Percentiles rank a stretch among this genome's conserved stretches.
These are phyloP conservation scores for Sclerotinia subarctica DNA, from an alignment of 2,329 filamentous ascomycete species.

Conservation along the genomic window DNA sequence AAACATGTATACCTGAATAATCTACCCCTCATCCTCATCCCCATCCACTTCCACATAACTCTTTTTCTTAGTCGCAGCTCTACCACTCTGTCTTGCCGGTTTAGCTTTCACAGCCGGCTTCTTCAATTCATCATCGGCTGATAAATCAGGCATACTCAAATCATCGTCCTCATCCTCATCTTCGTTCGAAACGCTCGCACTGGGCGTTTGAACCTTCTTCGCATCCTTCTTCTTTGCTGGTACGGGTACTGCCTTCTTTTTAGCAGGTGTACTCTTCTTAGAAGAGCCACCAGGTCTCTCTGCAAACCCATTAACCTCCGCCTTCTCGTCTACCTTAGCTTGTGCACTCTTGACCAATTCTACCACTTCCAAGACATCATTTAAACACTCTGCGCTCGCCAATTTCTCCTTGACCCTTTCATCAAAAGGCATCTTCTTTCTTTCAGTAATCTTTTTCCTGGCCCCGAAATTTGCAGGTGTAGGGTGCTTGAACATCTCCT, in stretches of 20 bases:
- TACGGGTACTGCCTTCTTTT: conserved; percentile 36
- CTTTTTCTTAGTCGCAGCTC: conserved; percentile 27
- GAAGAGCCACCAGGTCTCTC: conserved; percentile 17
- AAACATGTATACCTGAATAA: not conserved
- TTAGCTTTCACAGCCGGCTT: conserved; percentile 11
- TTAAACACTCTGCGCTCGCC: conserved; percentile 25
- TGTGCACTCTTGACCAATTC: conserved; percentile 28
- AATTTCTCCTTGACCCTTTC: conserved; percentile 29
- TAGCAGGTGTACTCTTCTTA: conserved; percentile 27
- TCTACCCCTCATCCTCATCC: not conserved
- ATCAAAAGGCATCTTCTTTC: conserved; percentile 27
- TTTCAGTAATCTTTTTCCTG: conserved; percentile 28
- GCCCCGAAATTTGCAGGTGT: conserved; percentile 35
- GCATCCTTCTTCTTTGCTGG: conserved; percentile 31
- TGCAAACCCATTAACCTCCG: conserved; percentile 11
- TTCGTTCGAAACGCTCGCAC: conserved; percentile 8
- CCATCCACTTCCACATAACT: conserved; percentile 17
- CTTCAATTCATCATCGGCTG: conserved; percentile 31
- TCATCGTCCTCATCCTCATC: conserved; percentile 35
- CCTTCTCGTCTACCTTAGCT: conserved; percentile 8
- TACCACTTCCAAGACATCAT: conserved; percentile 33
- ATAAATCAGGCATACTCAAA: conserved; percentile 42
- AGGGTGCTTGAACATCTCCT: conserved; percentile 35
- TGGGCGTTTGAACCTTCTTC: conserved; percentile 8
- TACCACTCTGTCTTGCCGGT: conserved; percentile 28